Conservation (phyloP, 495 filamentous ascomycete species). For the Penicillium robsamsonii region DNA sequence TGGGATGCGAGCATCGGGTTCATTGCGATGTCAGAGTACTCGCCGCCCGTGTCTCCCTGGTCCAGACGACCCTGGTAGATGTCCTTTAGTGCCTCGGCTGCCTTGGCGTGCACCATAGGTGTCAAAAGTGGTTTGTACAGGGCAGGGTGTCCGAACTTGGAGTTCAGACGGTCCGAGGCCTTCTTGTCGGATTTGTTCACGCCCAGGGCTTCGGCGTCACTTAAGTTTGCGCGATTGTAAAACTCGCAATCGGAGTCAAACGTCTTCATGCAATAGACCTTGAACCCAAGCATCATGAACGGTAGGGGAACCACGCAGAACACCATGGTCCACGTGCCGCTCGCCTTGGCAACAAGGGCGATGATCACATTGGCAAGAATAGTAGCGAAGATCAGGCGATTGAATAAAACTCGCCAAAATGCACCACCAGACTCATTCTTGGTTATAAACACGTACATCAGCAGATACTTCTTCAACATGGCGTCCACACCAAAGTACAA, state of each 20-base stretch:
- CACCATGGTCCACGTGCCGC: conserved; percentile 55
- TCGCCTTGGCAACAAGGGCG: conserved; percentile 67
- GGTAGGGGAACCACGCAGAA: conserved; percentile 72
- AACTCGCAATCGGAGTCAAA: conserved; percentile 79
- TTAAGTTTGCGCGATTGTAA: conserved; percentile 62
- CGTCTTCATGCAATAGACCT: conserved; percentile 70
- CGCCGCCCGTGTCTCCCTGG: conserved; percentile 57
- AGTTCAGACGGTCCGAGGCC: conserved; percentile 67
- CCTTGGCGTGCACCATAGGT: conserved; percentile 93
- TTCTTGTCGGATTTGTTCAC: conserved; percentile 48
- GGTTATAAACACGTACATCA: conserved; percentile 92
- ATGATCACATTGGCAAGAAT: conserved; percentile 78
- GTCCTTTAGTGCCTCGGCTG: conserved; percentile 73
- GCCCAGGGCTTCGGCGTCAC: conserved; percentile 56
- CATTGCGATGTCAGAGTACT: conserved; percentile 73
- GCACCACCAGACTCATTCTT: conserved; percentile 95
- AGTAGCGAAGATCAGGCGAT: conserved; percentile 81
- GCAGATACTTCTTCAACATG: conserved; percentile 89
- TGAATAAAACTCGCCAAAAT: conserved; percentile 89
- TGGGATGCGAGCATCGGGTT: conserved; percentile 74
- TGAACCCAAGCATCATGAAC: conserved; percentile 80
- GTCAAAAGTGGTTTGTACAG: conserved; percentile 86
- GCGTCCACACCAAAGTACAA: conserved; percentile 87
- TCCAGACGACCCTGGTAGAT: conserved; percentile 80
- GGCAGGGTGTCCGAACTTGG: conserved; percentile 87